These are phyloP conservation scores for Hondaea fermentalgiana DNA, from an alignment of 108 stramenopile genomes.

Conservation along the genomic window DNA sequence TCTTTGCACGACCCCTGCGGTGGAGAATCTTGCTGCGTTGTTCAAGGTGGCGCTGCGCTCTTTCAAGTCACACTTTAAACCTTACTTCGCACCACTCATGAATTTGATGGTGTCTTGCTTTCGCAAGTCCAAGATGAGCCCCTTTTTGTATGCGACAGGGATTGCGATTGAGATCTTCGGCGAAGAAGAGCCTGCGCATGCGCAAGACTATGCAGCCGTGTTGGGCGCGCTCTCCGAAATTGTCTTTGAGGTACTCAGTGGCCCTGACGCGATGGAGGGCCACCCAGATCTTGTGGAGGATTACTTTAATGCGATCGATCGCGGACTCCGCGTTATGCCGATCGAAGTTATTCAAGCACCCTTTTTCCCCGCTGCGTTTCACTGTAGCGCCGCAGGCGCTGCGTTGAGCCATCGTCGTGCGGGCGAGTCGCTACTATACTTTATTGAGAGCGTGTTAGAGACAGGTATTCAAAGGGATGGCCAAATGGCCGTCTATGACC, in stretches of 20 bases:
- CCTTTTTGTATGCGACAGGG: neutral
- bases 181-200: neutral
- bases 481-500: neutral
- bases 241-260: neutral
- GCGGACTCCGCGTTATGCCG: neutral
- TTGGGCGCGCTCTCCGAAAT: neutral
- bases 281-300: neutral
- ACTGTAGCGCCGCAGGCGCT: neutral
- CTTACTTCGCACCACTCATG: neutral
- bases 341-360: neutral
- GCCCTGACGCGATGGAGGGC: neutral
- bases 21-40: neutral
- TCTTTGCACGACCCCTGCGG: neutral
- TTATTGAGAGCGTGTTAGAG: neutral
- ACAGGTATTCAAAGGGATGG: neutral
- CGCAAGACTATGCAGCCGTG: neutral
- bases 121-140: neutral
- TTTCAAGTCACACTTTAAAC: neutral
- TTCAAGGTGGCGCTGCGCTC: neutral
- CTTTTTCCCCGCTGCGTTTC: neutral
- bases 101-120: neutral
- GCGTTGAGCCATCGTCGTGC: neutral
- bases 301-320: neutral
- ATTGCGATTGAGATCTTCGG: neutral
- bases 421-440: neutral